phyloP scores from a whole-genome alignment of 139 green algal genomes.

The Closterium sp. region DNA sequence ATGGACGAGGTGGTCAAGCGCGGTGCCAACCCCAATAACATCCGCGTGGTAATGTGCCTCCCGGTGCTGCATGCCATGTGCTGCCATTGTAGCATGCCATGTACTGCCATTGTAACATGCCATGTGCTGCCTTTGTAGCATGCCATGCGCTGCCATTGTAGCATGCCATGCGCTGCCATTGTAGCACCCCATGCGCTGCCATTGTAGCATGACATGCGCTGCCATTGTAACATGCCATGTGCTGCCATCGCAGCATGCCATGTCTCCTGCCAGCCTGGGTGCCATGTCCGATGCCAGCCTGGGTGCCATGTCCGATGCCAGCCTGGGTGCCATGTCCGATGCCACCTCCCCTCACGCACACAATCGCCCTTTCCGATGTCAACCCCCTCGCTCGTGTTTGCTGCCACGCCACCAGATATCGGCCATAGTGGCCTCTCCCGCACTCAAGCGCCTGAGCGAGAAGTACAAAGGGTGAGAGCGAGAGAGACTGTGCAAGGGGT shows the following conservation, averaged over 20 bases:
- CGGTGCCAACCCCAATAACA: neutral
- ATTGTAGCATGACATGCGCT: no score
- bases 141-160: neutral
- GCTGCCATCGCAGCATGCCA: no score
- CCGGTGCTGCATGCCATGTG: no score
- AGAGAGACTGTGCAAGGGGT: no score
- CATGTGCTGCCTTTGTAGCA: neutral
- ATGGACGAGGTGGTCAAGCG: neutral
- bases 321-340: no score
- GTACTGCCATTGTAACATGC: neutral
- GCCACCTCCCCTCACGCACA: no score
- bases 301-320: no score
- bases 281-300: no score
- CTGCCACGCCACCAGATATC: constrained; percentile 26
- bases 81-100: neutral
- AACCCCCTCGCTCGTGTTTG: neutral
- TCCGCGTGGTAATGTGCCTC: neutral
- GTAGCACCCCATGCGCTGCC: neutral
- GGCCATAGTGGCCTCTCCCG: constrained; percentile 20
- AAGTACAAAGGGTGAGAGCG: constrained; percentile 38
- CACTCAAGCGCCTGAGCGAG: constrained; percentile 32
- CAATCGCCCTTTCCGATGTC: neutral
- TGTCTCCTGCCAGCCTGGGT: no score
- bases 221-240: neutral
- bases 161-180: no score